Evolutionary conservation across 371 early-diverging fungal genomes (phyloP).

Genomic region (Apophysomyces sp.): DNA sequence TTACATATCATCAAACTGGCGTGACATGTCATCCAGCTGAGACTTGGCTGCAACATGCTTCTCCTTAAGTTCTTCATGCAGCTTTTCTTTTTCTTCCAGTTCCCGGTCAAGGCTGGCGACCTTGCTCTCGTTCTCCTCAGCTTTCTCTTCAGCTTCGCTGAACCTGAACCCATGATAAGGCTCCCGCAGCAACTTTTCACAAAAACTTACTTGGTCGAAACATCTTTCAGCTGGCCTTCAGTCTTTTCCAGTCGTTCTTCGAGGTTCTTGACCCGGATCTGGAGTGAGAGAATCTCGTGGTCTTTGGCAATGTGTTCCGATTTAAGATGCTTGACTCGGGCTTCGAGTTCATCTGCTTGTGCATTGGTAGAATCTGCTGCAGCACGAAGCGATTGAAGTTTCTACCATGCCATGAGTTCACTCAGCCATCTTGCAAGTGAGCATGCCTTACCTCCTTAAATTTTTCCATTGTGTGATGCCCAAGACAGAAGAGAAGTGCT

Average conservation of each 20-base stretch:
- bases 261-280: slow-evolving; percentile 64
- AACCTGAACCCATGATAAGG: slow-evolving; percentile 41
- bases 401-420: slow-evolving; percentile 43
- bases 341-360: slow-evolving; percentile 70
- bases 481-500: background rate
- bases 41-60: slow-evolving; percentile 64
- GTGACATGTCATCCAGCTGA: slow-evolving; percentile 75
- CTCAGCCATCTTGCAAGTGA: background rate
- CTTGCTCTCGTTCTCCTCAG: slow-evolving; percentile 74
- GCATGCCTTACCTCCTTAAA: slow-evolving; percentile 50
- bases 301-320: slow-evolving; percentile 70
- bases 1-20: slow-evolving; percentile 74
- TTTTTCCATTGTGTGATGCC: slow-evolving; percentile 41
- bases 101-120: slow-evolving; percentile 66
- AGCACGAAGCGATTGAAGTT: slow-evolving; percentile 64
- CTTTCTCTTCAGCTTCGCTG: slow-evolving; percentile 71
- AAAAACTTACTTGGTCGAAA: slow-evolving; percentile 60
- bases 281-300: slow-evolving; percentile 71
- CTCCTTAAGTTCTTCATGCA: slow-evolving; percentile 60
- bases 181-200: background rate
- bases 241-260: slow-evolving; percentile 68
- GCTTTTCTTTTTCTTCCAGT: slow-evolving; percentile 59
- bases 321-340: slow-evolving; percentile 62
- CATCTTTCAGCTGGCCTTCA: slow-evolving; percentile 56
- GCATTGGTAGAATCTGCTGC: slow-evolving; percentile 69